A percentile compares a stretch with the other conserved stretches of the same genome.
These are phyloP conservation scores for Euphorbia corollata DNA, from an alignment of 441 rosid genomes.

Conservation along the genomic window DNA sequence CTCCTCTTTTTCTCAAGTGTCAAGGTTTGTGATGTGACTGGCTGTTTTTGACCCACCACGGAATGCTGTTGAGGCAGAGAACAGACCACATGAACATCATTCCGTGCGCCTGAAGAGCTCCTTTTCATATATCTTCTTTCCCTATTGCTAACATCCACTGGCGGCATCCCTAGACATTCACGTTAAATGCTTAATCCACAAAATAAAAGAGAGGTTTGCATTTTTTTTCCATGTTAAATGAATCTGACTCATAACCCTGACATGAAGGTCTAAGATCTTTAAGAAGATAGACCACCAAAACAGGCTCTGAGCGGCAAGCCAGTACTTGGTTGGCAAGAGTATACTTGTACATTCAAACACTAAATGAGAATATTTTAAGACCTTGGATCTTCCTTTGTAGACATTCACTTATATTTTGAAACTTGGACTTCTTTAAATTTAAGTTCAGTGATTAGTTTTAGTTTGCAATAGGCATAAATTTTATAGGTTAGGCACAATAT, in stretches of 20 bases:
- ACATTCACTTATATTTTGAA: too few relatives aligned
- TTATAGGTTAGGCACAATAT: too few relatives aligned
- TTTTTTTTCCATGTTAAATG: slow-evolving; percentile 2
- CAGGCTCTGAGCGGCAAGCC: too few relatives aligned
- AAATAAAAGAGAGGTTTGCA: background rate
- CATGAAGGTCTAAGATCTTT: background rate
- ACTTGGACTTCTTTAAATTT: too few relatives aligned
- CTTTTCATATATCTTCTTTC: slow-evolving; percentile 18
- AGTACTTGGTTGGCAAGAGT: too few relatives aligned
- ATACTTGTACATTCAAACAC: too few relatives aligned
- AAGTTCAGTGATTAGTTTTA: too few relatives aligned
- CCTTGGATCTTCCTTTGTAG: too few relatives aligned
- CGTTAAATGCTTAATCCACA: slow-evolving; percentile 1
- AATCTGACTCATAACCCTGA: background rate
- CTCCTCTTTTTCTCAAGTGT: slow-evolving; percentile 16
- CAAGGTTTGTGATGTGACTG: background rate
- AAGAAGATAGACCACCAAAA: background rate
- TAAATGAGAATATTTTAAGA: too few relatives aligned
- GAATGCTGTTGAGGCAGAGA: slow-evolving; percentile 9
- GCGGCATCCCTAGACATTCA: slow-evolving; percentile 17
- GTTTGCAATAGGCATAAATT: too few relatives aligned
- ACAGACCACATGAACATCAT: slow-evolving; percentile 15
- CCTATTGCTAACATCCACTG: slow-evolving; percentile 10
- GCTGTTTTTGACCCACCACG: slow-evolving; percentile 4
- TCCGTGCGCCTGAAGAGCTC: slow-evolving; percentile 9